Evolutionary conservation across 1,284 basidiomycete genomes (phyloP).

Genomic region (Apiotrichum laibachii): DNA sequence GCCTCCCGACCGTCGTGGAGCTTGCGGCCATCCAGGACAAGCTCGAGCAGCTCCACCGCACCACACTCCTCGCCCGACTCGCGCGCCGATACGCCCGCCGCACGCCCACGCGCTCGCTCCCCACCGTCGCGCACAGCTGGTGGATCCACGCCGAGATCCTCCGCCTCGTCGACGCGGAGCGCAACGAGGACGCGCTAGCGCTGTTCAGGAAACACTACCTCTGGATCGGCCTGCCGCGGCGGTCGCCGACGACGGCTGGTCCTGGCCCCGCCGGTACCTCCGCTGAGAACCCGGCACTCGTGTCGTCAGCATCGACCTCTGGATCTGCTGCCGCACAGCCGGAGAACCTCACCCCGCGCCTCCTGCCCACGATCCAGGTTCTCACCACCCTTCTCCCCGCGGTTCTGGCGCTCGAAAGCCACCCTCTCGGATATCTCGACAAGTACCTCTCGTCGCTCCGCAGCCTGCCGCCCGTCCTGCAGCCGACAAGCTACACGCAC

Average conservation of each 20-base stretch:
- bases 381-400: conserved; percentile 33
- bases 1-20: background rate
- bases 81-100: conserved; percentile 16
- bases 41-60: conserved; percentile 15
- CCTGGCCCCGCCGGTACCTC: conserved; percentile 1
- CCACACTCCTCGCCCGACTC: conserved; percentile 16
- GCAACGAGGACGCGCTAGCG: conserved; percentile 25
- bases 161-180: conserved; percentile 17
- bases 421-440: conserved; percentile 15
- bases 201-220: conserved; percentile 28
- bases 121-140: conserved; percentile 14
- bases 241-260: background rate
- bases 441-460: conserved; percentile 19
- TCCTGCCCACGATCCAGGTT: conserved; percentile 25
- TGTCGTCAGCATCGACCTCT: background rate
- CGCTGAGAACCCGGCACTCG: background rate
- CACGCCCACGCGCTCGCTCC: conserved; percentile 2
- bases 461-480: conserved; percentile 22
- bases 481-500: conserved; percentile 29
- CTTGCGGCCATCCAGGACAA: conserved; percentile 11
- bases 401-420: conserved; percentile 23
- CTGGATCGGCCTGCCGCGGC: conserved; percentile 36
- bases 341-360: background rate
- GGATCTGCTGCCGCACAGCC: background rate
- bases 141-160: conserved; percentile 38